A percentile compares a stretch with the other conserved stretches of the same genome.
phyloP scores from a whole-genome alignment of 345 rosid genomes.

The Sisymbrium irio region DNA sequence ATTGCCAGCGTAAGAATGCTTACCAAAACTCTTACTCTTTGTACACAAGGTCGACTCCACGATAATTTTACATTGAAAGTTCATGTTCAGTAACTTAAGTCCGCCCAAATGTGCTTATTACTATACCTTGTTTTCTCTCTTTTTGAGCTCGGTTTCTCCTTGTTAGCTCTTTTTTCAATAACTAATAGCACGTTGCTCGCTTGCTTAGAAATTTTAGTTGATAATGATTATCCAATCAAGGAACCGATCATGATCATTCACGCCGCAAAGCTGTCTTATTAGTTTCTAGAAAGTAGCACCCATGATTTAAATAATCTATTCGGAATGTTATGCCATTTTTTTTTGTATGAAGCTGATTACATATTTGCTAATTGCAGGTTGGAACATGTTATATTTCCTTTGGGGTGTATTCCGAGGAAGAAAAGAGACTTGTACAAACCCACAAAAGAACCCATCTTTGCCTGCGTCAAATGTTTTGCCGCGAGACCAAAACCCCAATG shows the following conservation, averaged over 20 bases:
- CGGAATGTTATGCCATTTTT: background rate
- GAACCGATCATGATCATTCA: background rate
- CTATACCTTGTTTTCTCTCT: background rate
- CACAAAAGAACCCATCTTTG: conserved; percentile 38
- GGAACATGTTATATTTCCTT: conserved; percentile 84
- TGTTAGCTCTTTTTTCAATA: background rate
- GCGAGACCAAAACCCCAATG: conserved; percentile 25
- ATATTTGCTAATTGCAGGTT: conserved; percentile 48
- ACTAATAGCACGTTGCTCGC: conserved; percentile 1
- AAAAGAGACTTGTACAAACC: conserved; percentile 39
- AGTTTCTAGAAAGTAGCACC: conserved; percentile 9
- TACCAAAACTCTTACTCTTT: conserved; percentile 1
- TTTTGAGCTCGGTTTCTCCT: background rate
- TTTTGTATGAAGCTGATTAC: conserved; percentile 21
- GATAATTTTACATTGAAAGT: background rate
- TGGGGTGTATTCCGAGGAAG: conserved; percentile 95
- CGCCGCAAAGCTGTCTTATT: conserved; percentile 2
- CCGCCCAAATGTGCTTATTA: background rate
- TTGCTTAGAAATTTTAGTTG: background rate
- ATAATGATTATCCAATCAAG: background rate
- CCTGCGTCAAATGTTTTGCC: conserved; percentile 30
- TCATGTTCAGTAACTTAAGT: background rate
- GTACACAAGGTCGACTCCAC: background rate
- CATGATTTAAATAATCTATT: background rate
- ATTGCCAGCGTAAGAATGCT: conserved; percentile 77